These are phyloP conservation scores for Catharanthus roseus DNA, from an alignment of 257 asterid genomes.

Conservation along the genomic window DNA sequence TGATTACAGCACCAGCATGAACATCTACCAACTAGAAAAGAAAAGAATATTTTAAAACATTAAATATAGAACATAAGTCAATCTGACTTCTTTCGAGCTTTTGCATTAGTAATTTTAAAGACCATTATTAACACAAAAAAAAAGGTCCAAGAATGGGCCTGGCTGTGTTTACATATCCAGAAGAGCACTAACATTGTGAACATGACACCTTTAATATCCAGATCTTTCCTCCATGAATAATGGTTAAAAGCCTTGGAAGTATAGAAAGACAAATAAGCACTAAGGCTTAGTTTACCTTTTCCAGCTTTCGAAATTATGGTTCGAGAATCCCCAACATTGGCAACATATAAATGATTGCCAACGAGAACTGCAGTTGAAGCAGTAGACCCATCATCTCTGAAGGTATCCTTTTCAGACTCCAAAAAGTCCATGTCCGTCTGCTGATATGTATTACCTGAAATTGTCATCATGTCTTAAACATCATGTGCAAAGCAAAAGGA, in stretches of 20 bases:
- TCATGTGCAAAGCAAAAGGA: not conserved
- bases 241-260: not conserved
- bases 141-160: not conserved
- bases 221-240: not conserved
- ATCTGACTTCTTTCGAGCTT: not conserved
- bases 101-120: not conserved
- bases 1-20: not conserved
- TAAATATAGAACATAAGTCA: not conserved
- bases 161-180: not conserved
- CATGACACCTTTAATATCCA: not conserved
- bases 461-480: not conserved
- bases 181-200: not conserved
- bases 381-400: constrained; percentile 97
- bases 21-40: not conserved
- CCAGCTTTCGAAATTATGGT: constrained; percentile 89
- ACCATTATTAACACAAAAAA: not conserved
- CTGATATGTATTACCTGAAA: constrained; percentile 84
- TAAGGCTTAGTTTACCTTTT: constrained; percentile 46
- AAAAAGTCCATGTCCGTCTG: constrained; percentile 75
- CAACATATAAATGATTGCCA: constrained; percentile 91
- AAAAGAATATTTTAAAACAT: not conserved
- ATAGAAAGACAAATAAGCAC: not conserved
- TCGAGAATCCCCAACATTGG: constrained; percentile 99
- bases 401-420: constrained; percentile 88
- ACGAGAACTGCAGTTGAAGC: constrained; percentile 85